phyloP scores from a whole-genome alignment of 768 basidiomycete genomes.

The Tulasnella sp. region DNA sequence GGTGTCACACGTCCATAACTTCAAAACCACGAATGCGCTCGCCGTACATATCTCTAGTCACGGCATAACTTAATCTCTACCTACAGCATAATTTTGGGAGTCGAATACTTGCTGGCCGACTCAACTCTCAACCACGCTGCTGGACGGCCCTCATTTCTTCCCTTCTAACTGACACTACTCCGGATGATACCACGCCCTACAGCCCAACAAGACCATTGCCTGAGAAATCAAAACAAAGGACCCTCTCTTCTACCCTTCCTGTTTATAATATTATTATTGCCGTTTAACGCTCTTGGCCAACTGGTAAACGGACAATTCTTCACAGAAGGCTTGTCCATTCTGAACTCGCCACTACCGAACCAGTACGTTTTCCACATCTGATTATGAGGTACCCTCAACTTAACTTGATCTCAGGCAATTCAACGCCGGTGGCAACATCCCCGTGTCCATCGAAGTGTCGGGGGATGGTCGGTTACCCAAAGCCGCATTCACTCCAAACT shows the following conservation, averaged over 20 bases:
- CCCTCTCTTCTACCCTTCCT: too few species aligned
- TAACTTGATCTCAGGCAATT: not conserved
- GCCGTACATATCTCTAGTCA: too few species aligned
- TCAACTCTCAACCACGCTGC: too few species aligned
- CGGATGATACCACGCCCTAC: too few species aligned
- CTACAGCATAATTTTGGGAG: too few species aligned
- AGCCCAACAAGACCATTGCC: too few species aligned
- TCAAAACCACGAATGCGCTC: too few species aligned
- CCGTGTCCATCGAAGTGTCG: not conserved
- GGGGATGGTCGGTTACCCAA: not conserved
- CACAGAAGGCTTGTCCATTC: not conserved
- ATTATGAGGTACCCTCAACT: not conserved
- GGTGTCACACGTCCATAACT: too few species aligned
- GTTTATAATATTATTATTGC: not conserved
- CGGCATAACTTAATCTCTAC: too few species aligned
- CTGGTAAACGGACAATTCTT: slow-evolving; percentile 2
- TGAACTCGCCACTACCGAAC: slow-evolving; percentile 2
- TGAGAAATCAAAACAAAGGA: too few species aligned
- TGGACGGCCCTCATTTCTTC: not conserved
- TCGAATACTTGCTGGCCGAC: too few species aligned
- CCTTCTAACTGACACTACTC: too few species aligned
- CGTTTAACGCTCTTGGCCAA: not conserved
- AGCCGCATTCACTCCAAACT: not conserved
- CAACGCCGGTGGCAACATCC: not conserved
- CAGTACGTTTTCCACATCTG: not conserved